Evolutionary conservation across 2,329 filamentous ascomycete species (phyloP).

Genomic region (Ophiostoma triangulosporum): DNA sequence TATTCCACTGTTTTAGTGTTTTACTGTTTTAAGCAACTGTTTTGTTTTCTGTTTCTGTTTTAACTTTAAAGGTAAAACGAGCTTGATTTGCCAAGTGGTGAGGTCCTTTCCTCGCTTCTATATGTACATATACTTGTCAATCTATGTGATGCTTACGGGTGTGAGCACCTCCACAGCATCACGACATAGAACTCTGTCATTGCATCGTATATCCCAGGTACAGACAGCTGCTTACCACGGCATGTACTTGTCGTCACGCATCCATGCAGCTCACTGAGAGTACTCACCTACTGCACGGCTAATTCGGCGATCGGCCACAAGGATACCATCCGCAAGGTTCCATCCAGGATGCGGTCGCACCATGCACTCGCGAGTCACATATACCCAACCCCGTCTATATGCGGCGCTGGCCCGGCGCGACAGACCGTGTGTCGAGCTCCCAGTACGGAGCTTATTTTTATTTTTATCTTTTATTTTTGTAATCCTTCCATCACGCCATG

Average conservation of each 20-base stretch:
- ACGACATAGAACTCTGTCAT: not conserved
- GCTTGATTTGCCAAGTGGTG: not conserved
- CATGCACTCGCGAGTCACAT: conserved; percentile 10
- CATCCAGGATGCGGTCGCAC: conserved; percentile 10
- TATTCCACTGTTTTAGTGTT: not conserved
- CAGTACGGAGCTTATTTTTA: not conserved
- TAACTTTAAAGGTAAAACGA: not conserved
- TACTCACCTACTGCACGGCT: not conserved
- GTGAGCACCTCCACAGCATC: not conserved
- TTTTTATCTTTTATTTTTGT: not conserved
- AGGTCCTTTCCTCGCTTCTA: not conserved
- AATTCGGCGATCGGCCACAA: conserved; percentile 9
- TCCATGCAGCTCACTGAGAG: too few species aligned
- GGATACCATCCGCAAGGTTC: conserved; percentile 3
- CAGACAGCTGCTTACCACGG: too few species aligned
- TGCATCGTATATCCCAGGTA: too few species aligned
- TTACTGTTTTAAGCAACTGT: not conserved
- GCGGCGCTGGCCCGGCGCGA: conserved; percentile 4
- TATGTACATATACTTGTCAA: too few species aligned
- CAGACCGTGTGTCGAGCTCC: conserved; percentile 8
- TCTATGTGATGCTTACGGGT: not conserved
- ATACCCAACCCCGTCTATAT: conserved; percentile 12
- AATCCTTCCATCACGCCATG: too few species aligned
- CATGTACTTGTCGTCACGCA: too few species aligned
- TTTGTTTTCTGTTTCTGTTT: not conserved